A percentile compares a stretch with the other conserved stretches of the same genome.
phyloP scores from a whole-genome alignment of 2,329 filamentous ascomycete species.

The Epichloe festucae region DNA sequence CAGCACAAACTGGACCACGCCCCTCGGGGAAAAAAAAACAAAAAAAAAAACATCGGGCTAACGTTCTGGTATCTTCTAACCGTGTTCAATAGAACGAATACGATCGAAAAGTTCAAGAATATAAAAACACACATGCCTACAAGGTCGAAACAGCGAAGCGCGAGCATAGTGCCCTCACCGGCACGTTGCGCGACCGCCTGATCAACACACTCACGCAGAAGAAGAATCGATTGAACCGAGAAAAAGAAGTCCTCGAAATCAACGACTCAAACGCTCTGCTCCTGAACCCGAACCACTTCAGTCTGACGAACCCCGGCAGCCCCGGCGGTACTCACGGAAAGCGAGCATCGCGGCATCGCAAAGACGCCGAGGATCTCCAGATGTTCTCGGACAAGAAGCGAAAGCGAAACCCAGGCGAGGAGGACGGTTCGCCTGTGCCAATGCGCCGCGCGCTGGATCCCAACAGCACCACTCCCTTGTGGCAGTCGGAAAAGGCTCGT shows the following conservation, averaged over 20 bases:
- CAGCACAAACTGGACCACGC: not conserved
- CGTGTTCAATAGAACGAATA: conserved; percentile 40
- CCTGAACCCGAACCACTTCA: conserved; percentile 56
- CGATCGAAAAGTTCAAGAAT: conserved; percentile 47
- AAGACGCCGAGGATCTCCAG: conserved; percentile 45
- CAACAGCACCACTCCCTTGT: conserved; percentile 45
- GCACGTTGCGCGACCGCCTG: conserved; percentile 51
- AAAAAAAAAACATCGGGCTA: too few species aligned
- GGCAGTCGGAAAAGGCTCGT: conserved; percentile 47
- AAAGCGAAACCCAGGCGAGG: conserved; percentile 46
- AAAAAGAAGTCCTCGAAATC: conserved; percentile 57
- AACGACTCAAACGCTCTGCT: conserved; percentile 52
- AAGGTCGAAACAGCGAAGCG: conserved; percentile 48
- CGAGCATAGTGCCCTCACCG: conserved; percentile 46
- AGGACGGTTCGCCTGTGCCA: conserved; percentile 50
- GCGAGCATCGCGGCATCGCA: conserved; percentile 47
- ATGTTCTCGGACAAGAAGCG: conserved; percentile 48
- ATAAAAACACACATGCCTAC: conserved; percentile 47
- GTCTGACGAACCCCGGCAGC: conserved; percentile 49
- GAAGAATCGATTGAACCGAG: conserved; percentile 49
- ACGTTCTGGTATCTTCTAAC: not conserved
- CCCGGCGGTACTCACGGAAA: conserved; percentile 51
- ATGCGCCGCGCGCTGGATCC: conserved; percentile 42
- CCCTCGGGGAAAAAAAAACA: not conserved
- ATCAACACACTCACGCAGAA: conserved; percentile 53